These are phyloP conservation scores for Populus tomentosa DNA, from an alignment of 441 rosid genomes.

Conservation along the genomic window DNA sequence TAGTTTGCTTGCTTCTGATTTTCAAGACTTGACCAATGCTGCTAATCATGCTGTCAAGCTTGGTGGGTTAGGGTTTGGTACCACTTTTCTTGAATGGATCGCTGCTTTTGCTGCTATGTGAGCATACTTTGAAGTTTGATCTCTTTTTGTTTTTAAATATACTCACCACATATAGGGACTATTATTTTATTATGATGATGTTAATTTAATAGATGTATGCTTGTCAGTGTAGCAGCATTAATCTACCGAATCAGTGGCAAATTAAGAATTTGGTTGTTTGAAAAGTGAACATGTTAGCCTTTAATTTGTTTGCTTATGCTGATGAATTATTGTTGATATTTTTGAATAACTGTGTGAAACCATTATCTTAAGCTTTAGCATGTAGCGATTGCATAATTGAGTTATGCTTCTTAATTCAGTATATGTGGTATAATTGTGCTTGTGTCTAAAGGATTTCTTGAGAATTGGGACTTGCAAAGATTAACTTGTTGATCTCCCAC, in stretches of 20 bases:
- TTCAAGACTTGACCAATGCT: slow-evolving; percentile 45
- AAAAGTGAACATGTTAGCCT: no score
- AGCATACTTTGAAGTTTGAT: neutral
- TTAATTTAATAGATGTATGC: no score
- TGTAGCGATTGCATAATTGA: no score
- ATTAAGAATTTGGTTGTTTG: no score
- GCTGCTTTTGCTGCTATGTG: slow-evolving; percentile 76
- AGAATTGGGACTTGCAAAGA: neutral
- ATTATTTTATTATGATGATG: neutral
- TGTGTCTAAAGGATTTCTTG: neutral
- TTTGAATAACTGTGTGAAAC: no score
- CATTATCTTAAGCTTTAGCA: no score
- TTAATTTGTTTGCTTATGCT: no score
- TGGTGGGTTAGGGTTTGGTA: slow-evolving; percentile 61
- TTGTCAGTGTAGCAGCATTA: no score
- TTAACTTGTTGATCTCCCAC: neutral
- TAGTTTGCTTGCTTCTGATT: slow-evolving; percentile 44
- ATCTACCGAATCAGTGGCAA: no score
- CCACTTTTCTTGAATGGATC: slow-evolving; percentile 63
- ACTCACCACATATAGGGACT: no score
- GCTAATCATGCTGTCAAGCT: slow-evolving; percentile 51
- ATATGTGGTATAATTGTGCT: neutral
- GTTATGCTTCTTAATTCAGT: neutral
- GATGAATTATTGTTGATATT: no score
- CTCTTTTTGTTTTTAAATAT: no score